These are phyloP conservation scores for Phytophthora cryptogea DNA, from an alignment of 352 stramenopile species.

Conservation along the genomic window DNA sequence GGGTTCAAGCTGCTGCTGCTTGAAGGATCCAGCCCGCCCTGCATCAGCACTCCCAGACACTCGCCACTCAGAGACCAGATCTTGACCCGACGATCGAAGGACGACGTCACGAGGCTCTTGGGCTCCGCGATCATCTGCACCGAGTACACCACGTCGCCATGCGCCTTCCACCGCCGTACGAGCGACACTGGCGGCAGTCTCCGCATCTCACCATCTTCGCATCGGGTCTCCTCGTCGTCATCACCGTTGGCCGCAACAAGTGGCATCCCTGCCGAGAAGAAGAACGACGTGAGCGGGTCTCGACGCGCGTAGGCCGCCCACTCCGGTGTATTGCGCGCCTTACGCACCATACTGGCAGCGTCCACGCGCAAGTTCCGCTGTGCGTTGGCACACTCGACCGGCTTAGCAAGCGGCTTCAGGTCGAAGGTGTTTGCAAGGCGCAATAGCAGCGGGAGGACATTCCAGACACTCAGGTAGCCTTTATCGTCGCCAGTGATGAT, in stretches of 20 bases:
- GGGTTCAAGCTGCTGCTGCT: slow-evolving; percentile 17
- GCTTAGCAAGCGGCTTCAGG: slow-evolving; percentile 49
- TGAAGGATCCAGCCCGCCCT: slow-evolving; percentile 61
- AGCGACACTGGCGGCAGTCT: slow-evolving; percentile 35
- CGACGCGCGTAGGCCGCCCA: slow-evolving; percentile 56
- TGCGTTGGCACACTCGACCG: slow-evolving; percentile 72
- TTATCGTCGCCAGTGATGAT: slow-evolving; percentile 83
- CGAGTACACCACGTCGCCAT: slow-evolving; percentile 79
- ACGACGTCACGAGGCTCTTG: slow-evolving; percentile 73
- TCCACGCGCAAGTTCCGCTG: slow-evolving; percentile 78
- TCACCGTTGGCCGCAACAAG: slow-evolving; percentile 36
- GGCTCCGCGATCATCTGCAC: slow-evolving; percentile 74
- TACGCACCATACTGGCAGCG: slow-evolving; percentile 67
- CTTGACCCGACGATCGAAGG: slow-evolving; percentile 79
- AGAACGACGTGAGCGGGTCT: slow-evolving; percentile 62
- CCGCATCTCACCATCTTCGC: slow-evolving; percentile 22
- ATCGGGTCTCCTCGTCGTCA: slow-evolving; percentile 18
- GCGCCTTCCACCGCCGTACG: slow-evolving; percentile 67
- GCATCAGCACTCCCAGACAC: slow-evolving; percentile 76
- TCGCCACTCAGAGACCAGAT: slow-evolving; percentile 70
- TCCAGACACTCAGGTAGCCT: slow-evolving; percentile 73
- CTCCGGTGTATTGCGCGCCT: slow-evolving; percentile 66
- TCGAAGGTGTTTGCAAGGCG: slow-evolving; percentile 61
- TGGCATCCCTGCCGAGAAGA: slow-evolving; percentile 58
- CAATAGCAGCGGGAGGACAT: slow-evolving; percentile 63